Evolutionary conservation across 331 rosid genomes (phyloP), one percentile per base, ranked within the genome.

Genomic region (Acacia concinna): DNA sequence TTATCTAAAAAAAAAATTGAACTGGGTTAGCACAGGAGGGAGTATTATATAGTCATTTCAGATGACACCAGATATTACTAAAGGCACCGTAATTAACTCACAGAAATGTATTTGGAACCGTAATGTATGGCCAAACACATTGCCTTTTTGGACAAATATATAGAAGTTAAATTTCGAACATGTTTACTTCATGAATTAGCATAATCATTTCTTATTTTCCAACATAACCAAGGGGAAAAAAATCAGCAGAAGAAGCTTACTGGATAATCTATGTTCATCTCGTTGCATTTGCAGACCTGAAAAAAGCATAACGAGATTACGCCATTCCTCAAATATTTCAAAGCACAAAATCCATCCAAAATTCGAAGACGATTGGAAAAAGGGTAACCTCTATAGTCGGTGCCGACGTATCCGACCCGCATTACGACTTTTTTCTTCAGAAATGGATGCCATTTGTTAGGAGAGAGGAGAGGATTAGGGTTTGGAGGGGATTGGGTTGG

Each of bases 221-320:
- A 75, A 11, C 30, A 44, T 32, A 44, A 30, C 11, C 31, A n/a
- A n/a, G 7, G 69, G 23, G 32, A n/a, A n/a, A n/a, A n/a, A n/a
- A 37, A 23, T 14, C 38, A 38, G 54, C 70, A 68, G 27, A 60
- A 76, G 23, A 64, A 70, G 74, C 82, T 88, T 84, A 94, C 98
- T 92, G 46, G 97, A 85, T 64, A 90, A 64, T 15, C 79, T 68
- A 15, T 85, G 87, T 34, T 94, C 90, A 73, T 94, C 89, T 46
- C 89, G 89, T 84, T 94, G 97, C 81, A 85, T 89, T 83, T 94
- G 97, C 70, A 94, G 83, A 59, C 98, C 98, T 94, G 82, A 37
- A 83, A 75, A 38, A 0, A 43, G 64, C 12, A 0, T 4, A 9
- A 34, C 0, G 3, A 73, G 74, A 35, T 74, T 62, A 64, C 76